Base-by-base conservation (phyloP, 352 stramenopile species). In the Labyrinthula sp. region DNA sequence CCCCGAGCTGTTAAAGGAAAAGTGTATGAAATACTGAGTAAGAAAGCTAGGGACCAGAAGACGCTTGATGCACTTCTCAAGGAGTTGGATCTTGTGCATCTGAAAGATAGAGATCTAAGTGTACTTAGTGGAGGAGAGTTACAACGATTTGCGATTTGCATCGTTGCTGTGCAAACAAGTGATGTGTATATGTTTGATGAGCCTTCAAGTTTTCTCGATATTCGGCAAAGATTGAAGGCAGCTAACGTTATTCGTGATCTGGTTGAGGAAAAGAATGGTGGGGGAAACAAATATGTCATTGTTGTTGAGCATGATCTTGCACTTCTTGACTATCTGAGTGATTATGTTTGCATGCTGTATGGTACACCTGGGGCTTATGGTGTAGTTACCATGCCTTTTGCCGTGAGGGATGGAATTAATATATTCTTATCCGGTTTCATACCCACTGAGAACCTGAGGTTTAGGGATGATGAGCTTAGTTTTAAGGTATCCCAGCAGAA, bases 151-250 rank as follows among this genome's bases (percentile, higher is more conserved):
- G 89, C 91, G 1, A 97, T 98, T 61, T 79, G 73, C 14, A 77
- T 91, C 18, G 82, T 95, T 30, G 78, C 80, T 1, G 75, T 95
- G 24, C 79, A 93, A 55, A 69, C 83, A 25, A 75, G 75, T 18
- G 87, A 99, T 68, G 92, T 98, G 21, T 99, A 99, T 75, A 97
- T 99, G 85, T 98, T 97, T 64, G 91, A 99, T 52, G 91, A 99
- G 66, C 91, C 91, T 3, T 95, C 81, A 15, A 95, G 80, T 33
- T 99, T 97, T 65, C 65, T 99, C 38, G 91, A 99, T 70, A 89
- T 99, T 29, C 91, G 92, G 48, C 91, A 99, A 67, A 74, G 91
- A 60, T 72, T 99, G 10, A 94, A 92, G 54, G 91, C 89, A 2
- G 89, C 88, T 22, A 65, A 89, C 15, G 88, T 95, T 52, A 98